phyloP scores from a whole-genome alignment of 805 yeast genomes.

The Nakazawaea pomicola region DNA sequence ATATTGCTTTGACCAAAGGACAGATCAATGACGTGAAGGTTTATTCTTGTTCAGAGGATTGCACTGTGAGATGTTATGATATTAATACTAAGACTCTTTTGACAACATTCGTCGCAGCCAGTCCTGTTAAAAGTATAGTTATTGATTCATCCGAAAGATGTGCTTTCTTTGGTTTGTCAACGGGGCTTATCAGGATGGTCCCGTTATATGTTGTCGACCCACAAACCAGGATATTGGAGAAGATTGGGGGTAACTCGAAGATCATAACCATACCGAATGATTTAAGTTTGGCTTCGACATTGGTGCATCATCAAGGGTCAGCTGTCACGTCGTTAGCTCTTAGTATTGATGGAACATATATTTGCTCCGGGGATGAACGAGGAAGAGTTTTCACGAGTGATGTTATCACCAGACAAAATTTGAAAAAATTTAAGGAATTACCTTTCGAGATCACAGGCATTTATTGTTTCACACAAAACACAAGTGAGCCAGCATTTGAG shows the following conservation, averaged over 20 bases:
- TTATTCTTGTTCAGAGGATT: slow-evolving; percentile 67
- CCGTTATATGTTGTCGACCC: slow-evolving; percentile 43
- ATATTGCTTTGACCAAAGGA: slow-evolving; percentile 39
- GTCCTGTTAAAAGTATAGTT: slow-evolving; percentile 50
- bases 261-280: slow-evolving; percentile 49
- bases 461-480: slow-evolving; percentile 13
- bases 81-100: slow-evolving; percentile 40
- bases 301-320: slow-evolving; percentile 43
- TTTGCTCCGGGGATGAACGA: slow-evolving; percentile 68
- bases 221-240: slow-evolving; percentile 37
- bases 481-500: not conserved
- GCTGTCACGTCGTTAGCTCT: slow-evolving; percentile 49
- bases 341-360: slow-evolving; percentile 68
- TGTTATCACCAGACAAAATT: slow-evolving; percentile 61
- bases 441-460: slow-evolving; percentile 23
- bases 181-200: slow-evolving; percentile 57
- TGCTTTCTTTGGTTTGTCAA: slow-evolving; percentile 60
- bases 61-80: slow-evolving; percentile 70
- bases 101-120: slow-evolving; percentile 67
- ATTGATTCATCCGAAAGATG: slow-evolving; percentile 79
- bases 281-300: slow-evolving; percentile 41
- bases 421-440: slow-evolving; percentile 44
- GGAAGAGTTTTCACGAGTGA: slow-evolving; percentile 72
- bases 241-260: slow-evolving; percentile 55
- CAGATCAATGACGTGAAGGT: slow-evolving; percentile 53